Evolutionary conservation across 805 yeast species (phyloP), one percentile per base, ranked within the genome.

Genomic region (Candida hungchunana): DNA sequence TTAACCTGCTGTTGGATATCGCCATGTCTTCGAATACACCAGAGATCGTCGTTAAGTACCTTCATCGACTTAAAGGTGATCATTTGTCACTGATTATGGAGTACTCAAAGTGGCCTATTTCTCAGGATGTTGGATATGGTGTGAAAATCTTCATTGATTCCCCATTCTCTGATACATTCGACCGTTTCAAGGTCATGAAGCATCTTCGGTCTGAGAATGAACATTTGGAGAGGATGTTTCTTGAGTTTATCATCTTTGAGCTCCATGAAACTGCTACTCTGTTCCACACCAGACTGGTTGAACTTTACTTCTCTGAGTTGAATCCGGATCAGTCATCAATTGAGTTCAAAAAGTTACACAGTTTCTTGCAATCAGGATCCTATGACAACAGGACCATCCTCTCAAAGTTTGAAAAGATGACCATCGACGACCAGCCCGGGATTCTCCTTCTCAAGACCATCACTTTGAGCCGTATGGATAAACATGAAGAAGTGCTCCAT

Each of bases 401-500:
- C 64, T 7, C 57, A 60, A 66, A 56, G 63, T 14, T 43, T 15
- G 24, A 34, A 15, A 6, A 12, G 0, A 20, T 33, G 21, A 13
- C 20, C 2, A 18, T 13, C 17, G 22, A 29, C 8, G 21, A 25
- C 7, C 6, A 30, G 12, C 30, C 36, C 13, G 34, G 18, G 7
- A 9, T 27, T 7, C 23, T 71, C 7, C 61, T 72, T 17, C 64
- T 80, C 26, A 69, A 74, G 26, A 75, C 84, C 0, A 66, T 73
- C 30, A 72, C 88, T 3, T 66, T 82, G 36, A 69, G 70, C 30
- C 70, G 75, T 40, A 50, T 82, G 28, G 78, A 75, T 1, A 75
- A 75, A 34, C 85, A 84, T 51, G 67, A 69, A 9, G 70, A 75
- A 32, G 79, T 86, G 0, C 60, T 90, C 13, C 73, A 75, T 36